phyloP scores from a whole-genome alignment of 345 rosid species.

The Cardamine chenopodiifolia region DNA sequence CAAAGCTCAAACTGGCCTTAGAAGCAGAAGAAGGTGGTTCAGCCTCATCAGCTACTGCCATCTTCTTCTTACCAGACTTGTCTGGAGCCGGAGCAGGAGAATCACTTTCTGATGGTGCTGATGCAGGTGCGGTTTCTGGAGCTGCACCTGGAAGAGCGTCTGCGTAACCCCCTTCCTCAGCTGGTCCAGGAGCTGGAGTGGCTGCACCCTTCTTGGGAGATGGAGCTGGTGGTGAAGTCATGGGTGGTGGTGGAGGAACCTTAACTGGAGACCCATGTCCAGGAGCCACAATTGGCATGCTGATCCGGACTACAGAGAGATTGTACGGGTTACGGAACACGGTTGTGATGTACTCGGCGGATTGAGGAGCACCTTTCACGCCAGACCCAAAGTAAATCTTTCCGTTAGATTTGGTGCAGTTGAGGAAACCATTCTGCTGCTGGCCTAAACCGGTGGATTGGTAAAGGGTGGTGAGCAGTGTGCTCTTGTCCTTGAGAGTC shows the following conservation, averaged over 20 bases:
- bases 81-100: conserved; percentile 44
- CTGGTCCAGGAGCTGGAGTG: conserved; percentile 45
- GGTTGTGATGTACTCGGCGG: conserved; percentile 48
- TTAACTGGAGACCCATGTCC: conserved; percentile 49
- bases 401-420: conserved; percentile 47
- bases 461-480: conserved; percentile 59
- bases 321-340: conserved; percentile 61
- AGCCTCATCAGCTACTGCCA: conserved; percentile 38
- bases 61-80: conserved; percentile 34
- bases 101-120: conserved; percentile 43
- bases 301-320: conserved; percentile 70
- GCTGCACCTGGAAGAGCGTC: conserved; percentile 37
- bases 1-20: conserved; percentile 27
- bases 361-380: conserved; percentile 47
- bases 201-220: conserved; percentile 39
- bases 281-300: conserved; percentile 62
- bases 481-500: conserved; percentile 45
- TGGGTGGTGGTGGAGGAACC: conserved; percentile 55
- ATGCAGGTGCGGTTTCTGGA: conserved; percentile 46
- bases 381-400: conserved; percentile 61
- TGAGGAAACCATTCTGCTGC: conserved; percentile 62
- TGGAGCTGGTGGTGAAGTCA: conserved; percentile 47
- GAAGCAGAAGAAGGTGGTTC: conserved; percentile 48
- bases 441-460: conserved; percentile 64
- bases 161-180: conserved; percentile 27